These are phyloP conservation scores for Zygotorulaspora mrakii DNA, from an alignment of 1,139 yeast species.

Conservation along the genomic window DNA sequence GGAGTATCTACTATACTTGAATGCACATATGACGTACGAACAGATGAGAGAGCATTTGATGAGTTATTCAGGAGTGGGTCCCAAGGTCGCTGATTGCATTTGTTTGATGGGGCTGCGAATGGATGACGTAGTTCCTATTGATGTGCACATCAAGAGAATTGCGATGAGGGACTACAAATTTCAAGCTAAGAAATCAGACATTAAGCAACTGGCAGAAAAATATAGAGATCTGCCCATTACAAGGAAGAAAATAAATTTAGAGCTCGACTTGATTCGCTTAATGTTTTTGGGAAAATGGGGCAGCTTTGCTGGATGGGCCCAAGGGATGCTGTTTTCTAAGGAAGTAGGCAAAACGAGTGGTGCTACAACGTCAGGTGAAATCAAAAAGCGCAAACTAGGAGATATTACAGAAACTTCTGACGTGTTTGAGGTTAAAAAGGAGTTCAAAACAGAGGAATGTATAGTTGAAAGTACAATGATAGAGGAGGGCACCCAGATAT, in stretches of 20 bases:
- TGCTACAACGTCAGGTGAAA: slow-evolving; percentile 31
- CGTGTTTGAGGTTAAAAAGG: slow-evolving; percentile 1
- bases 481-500: slow-evolving; percentile 7
- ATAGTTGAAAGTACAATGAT: neutral
- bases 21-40: slow-evolving; percentile 25
- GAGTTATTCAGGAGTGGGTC: slow-evolving; percentile 86
- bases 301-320: slow-evolving; percentile 96
- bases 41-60: slow-evolving; percentile 63
- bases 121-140: slow-evolving; percentile 89
- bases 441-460: neutral
- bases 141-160: slow-evolving; percentile 93
- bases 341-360: slow-evolving; percentile 63
- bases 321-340: slow-evolving; percentile 82
- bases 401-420: slow-evolving; percentile 5
- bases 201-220: slow-evolving; percentile 32
- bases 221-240: slow-evolving; percentile 34
- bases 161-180: slow-evolving; percentile 77
- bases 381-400: slow-evolving; percentile 24
- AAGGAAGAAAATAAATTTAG: slow-evolving; percentile 54
- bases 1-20: slow-evolving; percentile 21
- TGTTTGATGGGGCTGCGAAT: slow-evolving; percentile 88
- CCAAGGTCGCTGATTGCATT: slow-evolving; percentile 96
- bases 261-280: slow-evolving; percentile 47
- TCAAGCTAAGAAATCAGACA: slow-evolving; percentile 42
- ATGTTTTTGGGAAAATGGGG: slow-evolving; percentile 78